These are phyloP conservation scores for Leishmania martiniquensis DNA, from an alignment of 208 protist genomes.

Conservation along the genomic window DNA sequence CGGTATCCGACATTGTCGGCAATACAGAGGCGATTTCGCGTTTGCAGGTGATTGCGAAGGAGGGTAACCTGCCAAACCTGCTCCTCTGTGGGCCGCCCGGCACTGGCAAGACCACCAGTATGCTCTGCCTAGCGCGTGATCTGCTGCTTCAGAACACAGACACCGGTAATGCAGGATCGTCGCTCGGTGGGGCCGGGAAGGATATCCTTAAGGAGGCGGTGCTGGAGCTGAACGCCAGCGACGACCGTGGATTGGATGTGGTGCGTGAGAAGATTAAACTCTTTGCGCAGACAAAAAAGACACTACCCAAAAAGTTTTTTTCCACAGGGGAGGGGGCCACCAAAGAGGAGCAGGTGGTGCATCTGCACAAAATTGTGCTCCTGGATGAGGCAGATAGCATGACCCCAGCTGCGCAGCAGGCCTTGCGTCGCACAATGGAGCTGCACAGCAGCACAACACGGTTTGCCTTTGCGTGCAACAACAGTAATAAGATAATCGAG, in stretches of 20 bases:
- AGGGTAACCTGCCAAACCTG: slow-evolving; percentile 99
- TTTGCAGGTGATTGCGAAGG: slow-evolving; percentile 94
- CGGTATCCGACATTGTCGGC: slow-evolving; percentile 97
- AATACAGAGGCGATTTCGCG: slow-evolving; percentile 97
- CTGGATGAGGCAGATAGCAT: slow-evolving; percentile 99
- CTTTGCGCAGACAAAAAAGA: slow-evolving; percentile 97
- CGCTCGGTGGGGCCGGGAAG: slow-evolving; percentile 9
- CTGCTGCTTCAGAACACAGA: slow-evolving; percentile 80
- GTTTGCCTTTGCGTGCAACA: slow-evolving; percentile 99
- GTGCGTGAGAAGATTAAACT: slow-evolving; percentile 98
- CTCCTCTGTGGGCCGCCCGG: slow-evolving; percentile 95
- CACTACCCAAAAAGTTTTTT: slow-evolving; percentile 73
- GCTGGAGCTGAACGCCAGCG: slow-evolving; percentile 99
- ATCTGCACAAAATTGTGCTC: slow-evolving; percentile 99
- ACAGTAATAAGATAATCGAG: slow-evolving; percentile 99
- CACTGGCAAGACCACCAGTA: slow-evolving; percentile 98
- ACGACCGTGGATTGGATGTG: slow-evolving; percentile 98
- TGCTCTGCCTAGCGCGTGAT: slow-evolving; percentile 96
- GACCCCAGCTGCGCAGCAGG: slow-evolving; percentile 98
- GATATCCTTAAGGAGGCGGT: slow-evolving; percentile 95
- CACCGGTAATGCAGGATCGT: slow-evolving; percentile 1
- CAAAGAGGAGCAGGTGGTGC: slow-evolving; percentile 30
- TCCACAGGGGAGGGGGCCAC: slow-evolving; percentile 22
- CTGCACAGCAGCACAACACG: slow-evolving; percentile 97
- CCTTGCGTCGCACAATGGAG: slow-evolving; percentile 99